phyloP scores from a whole-genome alignment of 192 early-diverging fungal species.

The Linnemannia exigua region DNA sequence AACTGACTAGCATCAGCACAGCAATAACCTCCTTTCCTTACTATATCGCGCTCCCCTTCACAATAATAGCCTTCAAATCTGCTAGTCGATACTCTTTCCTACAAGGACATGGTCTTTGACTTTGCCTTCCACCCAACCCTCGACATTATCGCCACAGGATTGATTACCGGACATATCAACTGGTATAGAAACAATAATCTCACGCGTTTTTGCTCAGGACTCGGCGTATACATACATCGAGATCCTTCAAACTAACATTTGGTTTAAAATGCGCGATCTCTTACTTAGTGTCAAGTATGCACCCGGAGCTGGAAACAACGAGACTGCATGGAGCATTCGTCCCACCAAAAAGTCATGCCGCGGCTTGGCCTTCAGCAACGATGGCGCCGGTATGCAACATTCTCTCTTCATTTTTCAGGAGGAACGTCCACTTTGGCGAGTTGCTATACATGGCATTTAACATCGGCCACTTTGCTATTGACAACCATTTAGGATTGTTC shows the following conservation, averaged over 20 bases:
- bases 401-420: not conserved
- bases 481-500: constrained; percentile 68
- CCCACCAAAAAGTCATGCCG: constrained; percentile 91
- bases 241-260: constrained; percentile 11
- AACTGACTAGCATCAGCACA: not conserved
- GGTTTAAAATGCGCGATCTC: not conserved
- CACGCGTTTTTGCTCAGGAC: not conserved
- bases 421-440: not conserved
- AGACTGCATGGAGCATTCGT: constrained; percentile 64
- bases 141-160: constrained; percentile 76
- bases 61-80: constrained; percentile 29
- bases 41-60: not conserved
- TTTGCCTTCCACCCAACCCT: constrained; percentile 80
- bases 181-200: constrained; percentile 62
- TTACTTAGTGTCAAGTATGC: constrained; percentile 47
- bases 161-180: constrained; percentile 80
- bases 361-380: constrained; percentile 82
- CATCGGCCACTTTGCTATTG: not conserved
- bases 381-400: constrained; percentile 71
- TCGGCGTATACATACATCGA: too few relatives aligned
- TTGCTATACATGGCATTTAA: too few relatives aligned
- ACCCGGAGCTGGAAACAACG: constrained; percentile 46
- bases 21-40: not conserved
- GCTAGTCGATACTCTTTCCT: constrained; percentile 57
- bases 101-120: constrained; percentile 70